Conservation (phyloP, 208 protist genomes). For the Leishmania aethiopica region DNA sequence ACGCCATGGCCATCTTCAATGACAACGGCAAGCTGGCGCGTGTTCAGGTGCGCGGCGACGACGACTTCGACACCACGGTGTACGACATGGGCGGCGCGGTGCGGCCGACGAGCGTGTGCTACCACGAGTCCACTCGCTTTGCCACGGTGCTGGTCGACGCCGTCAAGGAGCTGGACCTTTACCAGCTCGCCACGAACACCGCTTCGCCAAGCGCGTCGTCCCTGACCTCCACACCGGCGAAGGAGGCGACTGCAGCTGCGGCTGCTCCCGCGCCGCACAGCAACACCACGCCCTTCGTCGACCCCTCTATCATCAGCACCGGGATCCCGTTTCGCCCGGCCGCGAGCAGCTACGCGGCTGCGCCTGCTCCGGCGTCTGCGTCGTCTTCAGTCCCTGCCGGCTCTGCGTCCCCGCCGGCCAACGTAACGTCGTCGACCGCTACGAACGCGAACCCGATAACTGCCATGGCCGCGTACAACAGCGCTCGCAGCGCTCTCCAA, state of each 20-base stretch:
- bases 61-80: constrained; percentile 32
- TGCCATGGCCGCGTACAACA: constrained; percentile 25
- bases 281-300: constrained; percentile 18
- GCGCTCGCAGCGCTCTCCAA: constrained; percentile 52
- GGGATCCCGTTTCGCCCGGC: constrained; percentile 26
- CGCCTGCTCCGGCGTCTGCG: constrained; percentile 1
- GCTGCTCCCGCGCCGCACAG: neutral
- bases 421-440: constrained; percentile 16
- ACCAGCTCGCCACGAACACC: constrained; percentile 38
- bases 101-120: constrained; percentile 61
- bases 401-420: neutral
- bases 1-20: constrained; percentile 83
- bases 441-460: constrained; percentile 27
- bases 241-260: constrained; percentile 7
- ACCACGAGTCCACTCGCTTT: constrained; percentile 54
- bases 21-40: constrained; percentile 42
- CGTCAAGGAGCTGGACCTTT: constrained; percentile 42
- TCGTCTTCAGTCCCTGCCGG: neutral
- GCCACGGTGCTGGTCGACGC: constrained; percentile 45
- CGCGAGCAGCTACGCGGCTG: constrained; percentile 7
- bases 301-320: constrained; percentile 43
- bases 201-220: constrained; percentile 6
- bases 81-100: constrained; percentile 38
- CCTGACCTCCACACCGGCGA: neutral
- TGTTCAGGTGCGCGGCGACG: constrained; percentile 36